Conservation (phyloP, 2,329 filamentous ascomycete species). For the Alternaria hordeiaustralica region DNA sequence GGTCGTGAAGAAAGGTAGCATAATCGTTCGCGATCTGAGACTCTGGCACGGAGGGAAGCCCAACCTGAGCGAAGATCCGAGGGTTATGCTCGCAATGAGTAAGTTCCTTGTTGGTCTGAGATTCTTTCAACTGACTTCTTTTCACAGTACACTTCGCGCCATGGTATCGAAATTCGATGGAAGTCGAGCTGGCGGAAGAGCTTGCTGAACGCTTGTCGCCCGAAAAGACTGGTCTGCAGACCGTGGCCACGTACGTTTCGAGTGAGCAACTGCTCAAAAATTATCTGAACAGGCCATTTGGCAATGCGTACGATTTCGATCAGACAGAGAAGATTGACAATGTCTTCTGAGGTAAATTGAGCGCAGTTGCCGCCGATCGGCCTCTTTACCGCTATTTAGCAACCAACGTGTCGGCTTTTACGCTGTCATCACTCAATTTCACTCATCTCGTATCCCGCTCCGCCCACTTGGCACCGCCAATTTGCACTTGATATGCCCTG, state of each 20-base stretch:
- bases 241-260: slow-evolving; percentile 59
- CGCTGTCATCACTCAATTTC: background rate
- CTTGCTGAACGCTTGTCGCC: slow-evolving; percentile 55
- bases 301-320: slow-evolving; percentile 68
- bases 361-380: background rate
- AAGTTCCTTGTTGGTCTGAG: slow-evolving; percentile 8
- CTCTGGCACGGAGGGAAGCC: slow-evolving; percentile 61
- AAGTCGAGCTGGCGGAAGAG: slow-evolving; percentile 60
- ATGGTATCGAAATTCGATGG: slow-evolving; percentile 67
- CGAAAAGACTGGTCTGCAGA: slow-evolving; percentile 52
- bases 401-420: background rate
- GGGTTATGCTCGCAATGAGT: slow-evolving; percentile 55
- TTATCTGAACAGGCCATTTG: slow-evolving; percentile 65
- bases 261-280: slow-evolving; percentile 51
- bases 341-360: slow-evolving; percentile 21
- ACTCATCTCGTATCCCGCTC: background rate
- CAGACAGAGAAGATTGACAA: slow-evolving; percentile 49
- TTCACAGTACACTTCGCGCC: slow-evolving; percentile 58
- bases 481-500: background rate
- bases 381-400: background rate
- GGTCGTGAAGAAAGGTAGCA: slow-evolving; percentile 51
- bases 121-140: slow-evolving; percentile 1
- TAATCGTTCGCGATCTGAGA: slow-evolving; percentile 56
- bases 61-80: slow-evolving; percentile 51
- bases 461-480: slow-evolving; percentile 4